A percentile compares a stretch with the other conserved stretches of the same genome.
These are phyloP conservation scores for Acacia acuminata DNA, from an alignment of 306 rosid species.

Conservation along the genomic window DNA sequence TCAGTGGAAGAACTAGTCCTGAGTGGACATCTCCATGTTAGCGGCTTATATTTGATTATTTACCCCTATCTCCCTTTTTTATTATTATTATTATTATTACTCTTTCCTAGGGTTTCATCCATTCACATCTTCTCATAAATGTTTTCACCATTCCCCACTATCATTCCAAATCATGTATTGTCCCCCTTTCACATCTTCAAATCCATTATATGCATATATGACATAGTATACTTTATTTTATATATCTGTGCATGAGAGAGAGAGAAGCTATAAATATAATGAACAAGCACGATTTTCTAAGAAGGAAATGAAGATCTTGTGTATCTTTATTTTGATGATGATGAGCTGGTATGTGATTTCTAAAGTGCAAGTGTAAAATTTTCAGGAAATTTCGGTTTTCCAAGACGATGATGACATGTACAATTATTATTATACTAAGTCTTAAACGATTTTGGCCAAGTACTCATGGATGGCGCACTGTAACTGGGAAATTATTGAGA, in stretches of 20 bases:
- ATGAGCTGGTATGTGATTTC: not conserved
- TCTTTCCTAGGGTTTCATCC: slow-evolving; percentile 6
- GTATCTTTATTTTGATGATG: not conserved
- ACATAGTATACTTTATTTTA: not conserved
- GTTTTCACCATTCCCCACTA: not conserved
- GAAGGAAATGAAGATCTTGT: not conserved
- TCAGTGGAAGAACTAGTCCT: slow-evolving; percentile 26
- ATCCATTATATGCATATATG: not conserved
- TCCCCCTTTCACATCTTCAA: not conserved
- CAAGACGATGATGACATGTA: not conserved
- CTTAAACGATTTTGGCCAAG: not conserved
- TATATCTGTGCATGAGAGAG: not conserved
- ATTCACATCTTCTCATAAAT: not conserved
- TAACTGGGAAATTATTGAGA: not conserved
- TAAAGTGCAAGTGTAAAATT: not conserved
- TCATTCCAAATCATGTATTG: slow-evolving; percentile 3
- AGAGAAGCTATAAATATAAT: not conserved
- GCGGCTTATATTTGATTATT: slow-evolving; percentile 17
- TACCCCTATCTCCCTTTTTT: not conserved
- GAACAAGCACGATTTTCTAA: not conserved
- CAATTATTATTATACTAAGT: not conserved
- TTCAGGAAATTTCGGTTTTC: not conserved
- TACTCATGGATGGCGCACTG: not conserved
- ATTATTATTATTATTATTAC: not conserved
- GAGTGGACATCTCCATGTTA: slow-evolving; percentile 52